Conservation (phyloP, 768 basidiomycete genomes). For the Tremella mesenterica region DNA sequence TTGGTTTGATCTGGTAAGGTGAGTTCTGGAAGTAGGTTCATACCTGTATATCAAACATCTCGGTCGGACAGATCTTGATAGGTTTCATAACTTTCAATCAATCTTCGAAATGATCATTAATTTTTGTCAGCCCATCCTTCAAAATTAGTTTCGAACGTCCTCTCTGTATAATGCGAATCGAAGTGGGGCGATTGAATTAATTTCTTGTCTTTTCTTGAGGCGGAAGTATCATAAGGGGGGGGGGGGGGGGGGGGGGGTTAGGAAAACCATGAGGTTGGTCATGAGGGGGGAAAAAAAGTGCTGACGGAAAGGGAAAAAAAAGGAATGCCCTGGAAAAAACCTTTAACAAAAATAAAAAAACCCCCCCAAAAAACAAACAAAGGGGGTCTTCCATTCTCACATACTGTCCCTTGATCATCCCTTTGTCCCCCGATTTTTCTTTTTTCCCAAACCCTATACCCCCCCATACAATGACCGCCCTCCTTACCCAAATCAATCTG, state of each 20-base stretch:
- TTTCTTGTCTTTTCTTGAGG: neutral
- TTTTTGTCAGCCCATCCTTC: neutral
- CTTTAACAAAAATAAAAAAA: slow-evolving; percentile 50
- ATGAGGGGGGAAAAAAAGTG: neutral
- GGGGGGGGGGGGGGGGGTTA: neutral
- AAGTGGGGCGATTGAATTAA: neutral
- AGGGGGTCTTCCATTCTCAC: too few species aligned
- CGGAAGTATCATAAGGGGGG: neutral
- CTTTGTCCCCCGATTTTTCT: neutral
- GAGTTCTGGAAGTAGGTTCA: slow-evolving; percentile 1
- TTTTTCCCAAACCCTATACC: too few species aligned
- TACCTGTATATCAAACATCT: too few species aligned
- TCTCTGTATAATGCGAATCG: neutral
- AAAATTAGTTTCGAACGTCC: neutral
- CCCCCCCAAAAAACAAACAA: slow-evolving; percentile 85
- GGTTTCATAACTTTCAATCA: too few species aligned
- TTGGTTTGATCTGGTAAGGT: slow-evolving; percentile 67
- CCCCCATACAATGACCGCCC: too few species aligned
- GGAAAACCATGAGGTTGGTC: neutral
- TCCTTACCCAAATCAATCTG: too few species aligned
- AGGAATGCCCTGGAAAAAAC: slow-evolving; percentile 88
- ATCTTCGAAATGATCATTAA: too few species aligned
- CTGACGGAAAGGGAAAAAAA: slow-evolving; percentile 48
- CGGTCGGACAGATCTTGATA: too few species aligned
- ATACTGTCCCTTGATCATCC: neutral